Conservation (phyloP, 345 rosid genomes). For the Arabidopsis arenosa region DNA sequence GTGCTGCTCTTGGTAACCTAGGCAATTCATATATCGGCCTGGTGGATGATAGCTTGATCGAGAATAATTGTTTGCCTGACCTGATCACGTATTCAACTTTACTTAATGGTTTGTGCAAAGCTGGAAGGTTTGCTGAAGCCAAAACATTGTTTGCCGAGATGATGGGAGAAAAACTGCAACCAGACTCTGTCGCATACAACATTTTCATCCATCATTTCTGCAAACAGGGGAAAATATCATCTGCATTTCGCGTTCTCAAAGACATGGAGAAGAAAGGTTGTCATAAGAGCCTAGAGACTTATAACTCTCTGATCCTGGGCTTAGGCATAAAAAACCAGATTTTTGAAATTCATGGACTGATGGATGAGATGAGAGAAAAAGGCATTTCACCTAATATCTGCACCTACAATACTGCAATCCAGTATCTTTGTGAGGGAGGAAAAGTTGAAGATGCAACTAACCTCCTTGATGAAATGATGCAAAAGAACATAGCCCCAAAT, state of each 20-base stretch:
- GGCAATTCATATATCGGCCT: slow-evolving; percentile 79
- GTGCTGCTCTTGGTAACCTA: slow-evolving; percentile 87
- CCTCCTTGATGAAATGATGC: slow-evolving; percentile 85
- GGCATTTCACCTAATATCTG: slow-evolving; percentile 79
- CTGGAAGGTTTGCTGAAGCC: slow-evolving; percentile 81
- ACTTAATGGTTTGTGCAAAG: slow-evolving; percentile 79
- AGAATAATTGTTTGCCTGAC: slow-evolving; percentile 79
- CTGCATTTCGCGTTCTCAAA: slow-evolving; percentile 93
- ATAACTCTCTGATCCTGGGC: slow-evolving; percentile 83
- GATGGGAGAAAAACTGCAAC: slow-evolving; percentile 69
- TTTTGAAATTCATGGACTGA: slow-evolving; percentile 89
- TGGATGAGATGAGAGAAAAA: slow-evolving; percentile 95
- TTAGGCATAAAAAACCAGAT: slow-evolving; percentile 77
- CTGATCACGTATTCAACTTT: slow-evolving; percentile 78
- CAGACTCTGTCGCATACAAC: slow-evolving; percentile 78
- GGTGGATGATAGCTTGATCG: slow-evolving; percentile 61
- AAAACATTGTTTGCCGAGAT: slow-evolving; percentile 79
- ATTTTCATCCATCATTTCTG: slow-evolving; percentile 77
- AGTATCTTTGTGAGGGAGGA: slow-evolving; percentile 78
- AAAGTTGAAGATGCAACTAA: slow-evolving; percentile 78
- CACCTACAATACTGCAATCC: slow-evolving; percentile 79
- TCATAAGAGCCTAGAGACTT: slow-evolving; percentile 76
- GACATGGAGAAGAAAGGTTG: slow-evolving; percentile 97
- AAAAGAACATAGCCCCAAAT: slow-evolving; percentile 73
- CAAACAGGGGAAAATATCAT: slow-evolving; percentile 86